Evolutionary conservation across 1,284 basidiomycete species (phyloP).

Genomic region (Schizophyllum commune): DNA sequence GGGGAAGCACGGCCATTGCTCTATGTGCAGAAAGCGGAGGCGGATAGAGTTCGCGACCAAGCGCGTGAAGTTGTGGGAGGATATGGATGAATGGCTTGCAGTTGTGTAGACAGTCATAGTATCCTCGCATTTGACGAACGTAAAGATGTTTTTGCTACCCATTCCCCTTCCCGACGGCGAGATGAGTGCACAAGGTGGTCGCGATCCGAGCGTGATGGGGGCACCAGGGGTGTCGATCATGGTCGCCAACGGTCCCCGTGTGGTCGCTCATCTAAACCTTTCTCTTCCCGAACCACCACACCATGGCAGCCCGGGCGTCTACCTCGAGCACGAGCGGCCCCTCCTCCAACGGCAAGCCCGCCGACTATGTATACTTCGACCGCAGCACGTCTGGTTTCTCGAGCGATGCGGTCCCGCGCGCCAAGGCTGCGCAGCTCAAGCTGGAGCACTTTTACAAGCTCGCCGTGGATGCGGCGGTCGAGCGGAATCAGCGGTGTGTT

Average conservation of each 20-base stretch:
- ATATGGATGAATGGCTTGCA: constrained; percentile 13
- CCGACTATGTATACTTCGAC: constrained; percentile 82
- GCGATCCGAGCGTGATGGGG: neutral
- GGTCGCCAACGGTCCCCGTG: neutral
- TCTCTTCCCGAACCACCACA: neutral
- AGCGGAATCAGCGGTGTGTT: constrained; percentile 76
- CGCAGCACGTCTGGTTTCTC: constrained; percentile 65
- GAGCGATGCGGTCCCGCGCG: constrained; percentile 69
- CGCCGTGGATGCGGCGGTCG: constrained; percentile 86
- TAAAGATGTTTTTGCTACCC: too few relatives aligned
- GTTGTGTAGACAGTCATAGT: neutral
- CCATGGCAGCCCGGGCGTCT: neutral
- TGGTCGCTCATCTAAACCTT: neutral
- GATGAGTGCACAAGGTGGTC: neutral
- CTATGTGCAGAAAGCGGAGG: constrained; percentile 18
- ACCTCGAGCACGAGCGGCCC: neutral
- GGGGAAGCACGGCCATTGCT: constrained; percentile 23
- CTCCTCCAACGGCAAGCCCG: constrained; percentile 19
- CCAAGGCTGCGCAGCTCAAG: constrained; percentile 85
- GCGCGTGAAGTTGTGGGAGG: constrained; percentile 12
- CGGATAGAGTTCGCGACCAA: constrained; percentile 4
- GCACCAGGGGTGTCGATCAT: neutral
- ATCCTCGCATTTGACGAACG: neutral
- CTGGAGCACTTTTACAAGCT: constrained; percentile 90
- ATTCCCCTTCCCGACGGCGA: too few relatives aligned